Evolutionary conservation across 1,284 basidiomycete species (phyloP), one percentile per base, ranked within the genome.

Genomic region (Xanthoconium separans): DNA sequence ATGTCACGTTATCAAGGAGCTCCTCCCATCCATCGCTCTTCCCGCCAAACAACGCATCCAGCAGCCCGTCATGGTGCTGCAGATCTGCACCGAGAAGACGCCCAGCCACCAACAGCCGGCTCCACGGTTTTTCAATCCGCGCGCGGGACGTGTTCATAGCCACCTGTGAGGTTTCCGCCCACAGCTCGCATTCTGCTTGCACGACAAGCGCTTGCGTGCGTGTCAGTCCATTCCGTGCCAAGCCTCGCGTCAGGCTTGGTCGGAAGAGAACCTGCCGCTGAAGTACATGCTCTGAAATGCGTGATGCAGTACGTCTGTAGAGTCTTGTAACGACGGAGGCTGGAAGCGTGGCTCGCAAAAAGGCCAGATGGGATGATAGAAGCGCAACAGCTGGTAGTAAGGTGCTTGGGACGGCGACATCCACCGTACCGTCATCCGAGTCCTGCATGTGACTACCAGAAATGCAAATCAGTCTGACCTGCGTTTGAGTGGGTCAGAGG

Each of bases 251-350:
- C 51, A 92, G 79, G 53, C 83, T 81, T 0, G 91, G 88, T 42
- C 90, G 84, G 65, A 88, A 92, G 30, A 89, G 71, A 36, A 95
- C 84, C 56, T 87, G 84, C n/a, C 91, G 84, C 61, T 93, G 90
- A 6, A 89, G 69, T 50, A 95, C 86, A 65, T 93, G 86, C 51
- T 85, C 82, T 1, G 84, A 77, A 10, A 95, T 68, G 45, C 83
- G 81, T 7, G 81, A 73, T 6, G 85, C 82, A 51, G 88, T 81
- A 40, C 81, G 81, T 39, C 91, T 80, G 65, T 95, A 95, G 10
- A 94, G 65, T 6, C 73, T 68, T 1, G 83, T 83, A 24, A 81
- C 70, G 0, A 75, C 74, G 0, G 79, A 65, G 36, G 75, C 73
- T 0, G 91, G 83, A 8, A 95, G 77, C 0, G 77, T 80, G 15